Evolutionary conservation across 768 basidiomycete species (phyloP).

Genomic region (Sporobolomyces roseus): DNA sequence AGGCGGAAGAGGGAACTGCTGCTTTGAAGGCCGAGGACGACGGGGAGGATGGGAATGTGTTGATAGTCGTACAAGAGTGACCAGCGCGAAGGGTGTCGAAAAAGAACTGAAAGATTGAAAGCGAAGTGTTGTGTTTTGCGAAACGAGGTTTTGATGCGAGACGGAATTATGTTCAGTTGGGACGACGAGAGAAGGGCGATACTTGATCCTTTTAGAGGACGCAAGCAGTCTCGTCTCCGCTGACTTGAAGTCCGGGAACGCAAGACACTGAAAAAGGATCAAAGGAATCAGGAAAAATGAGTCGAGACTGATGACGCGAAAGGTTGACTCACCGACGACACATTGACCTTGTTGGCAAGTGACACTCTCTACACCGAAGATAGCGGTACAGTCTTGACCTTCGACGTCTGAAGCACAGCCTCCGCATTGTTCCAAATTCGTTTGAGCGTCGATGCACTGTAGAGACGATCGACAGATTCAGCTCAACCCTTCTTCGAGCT

Average conservation of each 20-base stretch:
- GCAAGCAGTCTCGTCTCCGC: constrained; percentile 27
- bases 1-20: neutral
- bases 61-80: constrained; percentile 12
- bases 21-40: neutral
- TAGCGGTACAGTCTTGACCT: constrained; percentile 69
- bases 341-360: constrained; percentile 57
- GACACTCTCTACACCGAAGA: constrained; percentile 65
- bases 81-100: neutral
- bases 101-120: neutral
- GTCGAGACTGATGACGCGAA: neutral
- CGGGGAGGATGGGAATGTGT: neutral
- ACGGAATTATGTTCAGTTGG: neutral
- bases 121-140: too few species aligned
- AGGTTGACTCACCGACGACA: constrained; percentile 43
- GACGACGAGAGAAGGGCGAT: neutral
- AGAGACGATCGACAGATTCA: neutral
- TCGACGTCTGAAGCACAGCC: constrained; percentile 61
- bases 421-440: constrained; percentile 68
- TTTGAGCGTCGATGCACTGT: constrained; percentile 57
- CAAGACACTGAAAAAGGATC: constrained; percentile 17
- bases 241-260: constrained; percentile 23
- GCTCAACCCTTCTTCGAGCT: too few species aligned
- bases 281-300: neutral
- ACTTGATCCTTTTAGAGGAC: constrained; percentile 1
- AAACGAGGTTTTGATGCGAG: constrained; percentile 7